phyloP scores from a whole-genome alignment of 2,329 filamentous ascomycete genomes.

The Colletotrichum lentis region DNA sequence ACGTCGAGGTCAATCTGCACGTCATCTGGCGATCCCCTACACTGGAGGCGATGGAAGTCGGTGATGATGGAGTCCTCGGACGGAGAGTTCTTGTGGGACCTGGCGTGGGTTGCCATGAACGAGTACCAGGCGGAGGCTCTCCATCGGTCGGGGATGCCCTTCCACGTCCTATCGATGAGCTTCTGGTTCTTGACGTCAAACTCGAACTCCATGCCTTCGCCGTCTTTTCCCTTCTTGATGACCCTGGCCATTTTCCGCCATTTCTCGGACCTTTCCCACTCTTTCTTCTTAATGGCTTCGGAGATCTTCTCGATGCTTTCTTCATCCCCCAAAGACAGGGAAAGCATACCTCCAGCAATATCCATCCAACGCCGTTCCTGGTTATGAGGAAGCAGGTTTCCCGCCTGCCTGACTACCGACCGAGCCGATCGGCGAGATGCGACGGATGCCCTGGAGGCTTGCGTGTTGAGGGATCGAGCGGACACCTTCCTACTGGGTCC shows the following conservation, averaged over 20 bases:
- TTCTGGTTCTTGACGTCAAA: conserved; percentile 87
- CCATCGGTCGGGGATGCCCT: conserved; percentile 97
- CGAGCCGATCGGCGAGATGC: conserved; percentile 62
- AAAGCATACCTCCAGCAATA: conserved; percentile 73
- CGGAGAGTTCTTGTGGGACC: conserved; percentile 67
- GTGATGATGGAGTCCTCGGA: conserved; percentile 76
- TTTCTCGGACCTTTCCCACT: conserved; percentile 70
- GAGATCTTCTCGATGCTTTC: conserved; percentile 60
- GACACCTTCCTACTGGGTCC: conserved; percentile 64
- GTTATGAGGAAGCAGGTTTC: conserved; percentile 68
- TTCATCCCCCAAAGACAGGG: conserved; percentile 67
- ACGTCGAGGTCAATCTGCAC: conserved; percentile 98
- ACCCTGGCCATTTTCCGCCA: conserved; percentile 73
- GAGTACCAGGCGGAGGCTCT: conserved; percentile 93
- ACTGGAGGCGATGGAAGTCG: conserved; percentile 76
- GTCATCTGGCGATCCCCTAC: conserved; percentile 83
- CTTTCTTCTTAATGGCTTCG: conserved; percentile 68
- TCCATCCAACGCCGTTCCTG: conserved; percentile 68
- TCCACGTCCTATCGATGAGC: conserved; percentile 92
- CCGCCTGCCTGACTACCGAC: conserved; percentile 64
- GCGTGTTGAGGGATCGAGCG: conserved; percentile 66
- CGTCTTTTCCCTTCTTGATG: conserved; percentile 58
- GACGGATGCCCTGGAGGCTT: conserved; percentile 61
- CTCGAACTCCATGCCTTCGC: conserved; percentile 71
- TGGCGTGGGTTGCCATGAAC: conserved; percentile 82